These are phyloP conservation scores for Aureoboletus auriporus DNA, from an alignment of 768 basidiomycete genomes.

Conservation along the genomic window DNA sequence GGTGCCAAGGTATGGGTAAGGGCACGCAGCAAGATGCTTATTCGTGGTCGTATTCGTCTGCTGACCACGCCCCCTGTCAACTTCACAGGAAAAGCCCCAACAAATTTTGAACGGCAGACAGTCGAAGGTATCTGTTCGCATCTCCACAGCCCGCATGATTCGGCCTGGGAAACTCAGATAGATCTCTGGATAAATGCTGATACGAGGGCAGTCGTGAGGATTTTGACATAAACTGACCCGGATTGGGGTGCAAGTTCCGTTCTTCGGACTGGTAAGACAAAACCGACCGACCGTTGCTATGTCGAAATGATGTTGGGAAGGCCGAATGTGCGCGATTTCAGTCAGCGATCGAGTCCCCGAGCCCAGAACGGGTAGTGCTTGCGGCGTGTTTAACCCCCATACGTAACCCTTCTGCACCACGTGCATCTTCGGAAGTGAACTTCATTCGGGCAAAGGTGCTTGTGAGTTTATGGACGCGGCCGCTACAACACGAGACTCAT, in stretches of 20 bases:
- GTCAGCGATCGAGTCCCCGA: conserved; percentile 26
- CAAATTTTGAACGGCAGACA: conserved; percentile 11
- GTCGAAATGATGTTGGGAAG: conserved; percentile 14
- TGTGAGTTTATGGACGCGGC: conserved; percentile 8
- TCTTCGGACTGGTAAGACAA: conserved; percentile 5
- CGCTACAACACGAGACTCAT: conserved; percentile 15
- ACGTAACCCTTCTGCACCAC: conserved; percentile 26
- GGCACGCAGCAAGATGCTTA: conserved; percentile 19
- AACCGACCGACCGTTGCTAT: conserved; percentile 21
- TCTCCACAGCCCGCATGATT: conserved; percentile 22
- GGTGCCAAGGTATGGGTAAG: conserved; percentile 24
- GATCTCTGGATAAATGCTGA: conserved; percentile 14
- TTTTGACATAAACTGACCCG: conserved; percentile 20
- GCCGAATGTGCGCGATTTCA: conserved; percentile 15
- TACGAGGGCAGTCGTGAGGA: conserved; percentile 14
- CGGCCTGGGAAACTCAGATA: conserved; percentile 20
- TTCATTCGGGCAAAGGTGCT: conserved; percentile 12
- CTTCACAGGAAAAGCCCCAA: conserved; percentile 19
- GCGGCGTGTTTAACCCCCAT: conserved; percentile 19
- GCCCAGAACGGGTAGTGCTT: conserved; percentile 19
- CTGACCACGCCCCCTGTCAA: conserved; percentile 14
- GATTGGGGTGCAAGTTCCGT: conserved; percentile 12
- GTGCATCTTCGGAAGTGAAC: conserved; percentile 25
- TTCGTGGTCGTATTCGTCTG: conserved; percentile 13
- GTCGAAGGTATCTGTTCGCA: conserved; percentile 21